Evolutionary conservation across 192 early-diverging fungal species (phyloP).

Genomic region (Coemansia interrupta): DNA sequence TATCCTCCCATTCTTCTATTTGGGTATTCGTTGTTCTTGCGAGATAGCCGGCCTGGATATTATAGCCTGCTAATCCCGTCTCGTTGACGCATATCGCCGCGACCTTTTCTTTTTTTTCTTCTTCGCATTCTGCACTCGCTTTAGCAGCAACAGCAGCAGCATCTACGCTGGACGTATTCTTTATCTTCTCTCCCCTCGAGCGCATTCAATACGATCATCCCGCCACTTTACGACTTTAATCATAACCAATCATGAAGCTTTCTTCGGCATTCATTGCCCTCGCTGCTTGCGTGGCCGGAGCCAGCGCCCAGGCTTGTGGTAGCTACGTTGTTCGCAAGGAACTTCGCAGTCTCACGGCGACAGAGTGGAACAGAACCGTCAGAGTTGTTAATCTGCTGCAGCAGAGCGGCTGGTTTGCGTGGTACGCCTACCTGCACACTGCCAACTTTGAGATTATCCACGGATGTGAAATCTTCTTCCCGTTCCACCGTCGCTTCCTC

Average conservation of each 20-base stretch:
- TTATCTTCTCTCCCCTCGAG: background rate
- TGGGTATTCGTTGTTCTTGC: background rate
- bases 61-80: too few relatives aligned
- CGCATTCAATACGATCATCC: conserved; percentile 7
- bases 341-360: conserved; percentile 40
- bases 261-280: conserved; percentile 35
- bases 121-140: background rate
- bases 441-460: conserved; percentile 39
- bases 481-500: conserved; percentile 51
- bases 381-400: conserved; percentile 26
- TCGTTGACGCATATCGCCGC: background rate
- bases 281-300: conserved; percentile 33
- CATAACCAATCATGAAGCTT: conserved; percentile 36
- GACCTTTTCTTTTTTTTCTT: conserved; percentile 1
- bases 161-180: conserved; percentile 5
- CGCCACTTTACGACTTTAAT: conserved; percentile 6
- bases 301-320: conserved; percentile 30
- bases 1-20: conserved; percentile 1
- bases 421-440: conserved; percentile 42
- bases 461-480: conserved; percentile 49
- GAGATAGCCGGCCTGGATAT: background rate
- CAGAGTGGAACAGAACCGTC: conserved; percentile 26
- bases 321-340: conserved; percentile 37
- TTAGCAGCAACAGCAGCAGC: background rate
- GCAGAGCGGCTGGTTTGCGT: conserved; percentile 36